A percentile compares a stretch with the other conserved stretches of the same genome.
These are phyloP conservation scores for Microdochium bolleyi DNA, from an alignment of 2,329 filamentous ascomycete genomes.

Conservation along the genomic window DNA sequence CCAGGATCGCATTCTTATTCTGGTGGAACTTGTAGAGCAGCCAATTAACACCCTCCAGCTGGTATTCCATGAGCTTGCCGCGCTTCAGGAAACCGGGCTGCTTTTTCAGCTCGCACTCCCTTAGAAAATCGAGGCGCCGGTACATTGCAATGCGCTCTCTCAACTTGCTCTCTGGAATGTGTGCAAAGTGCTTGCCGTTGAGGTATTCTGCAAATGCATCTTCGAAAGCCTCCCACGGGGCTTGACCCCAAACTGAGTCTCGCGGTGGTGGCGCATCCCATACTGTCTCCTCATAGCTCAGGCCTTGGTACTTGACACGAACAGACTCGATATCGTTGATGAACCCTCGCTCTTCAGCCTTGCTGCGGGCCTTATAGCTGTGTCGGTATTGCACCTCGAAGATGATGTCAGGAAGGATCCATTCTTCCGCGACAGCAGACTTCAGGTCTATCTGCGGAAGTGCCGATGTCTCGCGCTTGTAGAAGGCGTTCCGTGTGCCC, in stretches of 20 bases:
- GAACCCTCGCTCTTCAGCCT: slow-evolving; percentile 62
- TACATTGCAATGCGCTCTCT: slow-evolving; percentile 61
- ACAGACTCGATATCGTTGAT: slow-evolving; percentile 66
- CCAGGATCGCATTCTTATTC: slow-evolving; percentile 79
- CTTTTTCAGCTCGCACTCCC: slow-evolving; percentile 54
- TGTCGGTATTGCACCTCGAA: slow-evolving; percentile 63
- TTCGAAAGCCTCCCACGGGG: slow-evolving; percentile 72
- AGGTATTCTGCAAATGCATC: slow-evolving; percentile 83
- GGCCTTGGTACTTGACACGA: slow-evolving; percentile 85
- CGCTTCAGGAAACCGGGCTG: slow-evolving; percentile 70
- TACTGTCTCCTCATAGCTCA: slow-evolving; percentile 82
- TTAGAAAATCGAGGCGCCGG: slow-evolving; percentile 56
- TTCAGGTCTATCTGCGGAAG: slow-evolving; percentile 62
- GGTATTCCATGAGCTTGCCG: slow-evolving; percentile 86
- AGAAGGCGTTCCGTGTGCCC: slow-evolving; percentile 66
- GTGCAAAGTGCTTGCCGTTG: slow-evolving; percentile 62
- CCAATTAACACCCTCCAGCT: slow-evolving; percentile 91
- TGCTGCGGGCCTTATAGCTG: slow-evolving; percentile 44
- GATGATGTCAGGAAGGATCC: slow-evolving; percentile 79
- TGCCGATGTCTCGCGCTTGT: slow-evolving; percentile 56
- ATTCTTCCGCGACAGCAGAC: slow-evolving; percentile 84
- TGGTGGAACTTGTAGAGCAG: slow-evolving; percentile 83
- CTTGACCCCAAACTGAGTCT: slow-evolving; percentile 36
- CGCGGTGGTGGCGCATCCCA: slow-evolving; percentile 76
- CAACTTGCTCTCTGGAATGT: slow-evolving; percentile 49